Conservation (phyloP, 441 rosid species). For the Bocquillonia castaneifolia region DNA sequence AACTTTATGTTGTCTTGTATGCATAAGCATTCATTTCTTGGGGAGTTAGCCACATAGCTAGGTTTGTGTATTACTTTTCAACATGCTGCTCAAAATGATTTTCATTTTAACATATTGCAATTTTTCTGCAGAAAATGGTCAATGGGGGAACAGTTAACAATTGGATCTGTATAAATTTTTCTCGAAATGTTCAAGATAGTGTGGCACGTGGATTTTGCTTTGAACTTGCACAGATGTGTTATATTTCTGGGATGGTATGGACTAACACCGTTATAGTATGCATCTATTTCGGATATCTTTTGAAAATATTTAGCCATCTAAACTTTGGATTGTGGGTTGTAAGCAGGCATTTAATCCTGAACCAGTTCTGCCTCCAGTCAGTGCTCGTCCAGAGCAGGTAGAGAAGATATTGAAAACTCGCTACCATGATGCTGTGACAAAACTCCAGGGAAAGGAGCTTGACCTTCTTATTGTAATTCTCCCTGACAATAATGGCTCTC, state of each 20-base stretch:
- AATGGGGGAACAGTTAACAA: slow-evolving; percentile 82
- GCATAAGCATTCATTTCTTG: neutral
- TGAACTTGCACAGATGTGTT: slow-evolving; percentile 88
- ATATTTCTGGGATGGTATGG: slow-evolving; percentile 78
- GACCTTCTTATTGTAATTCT: slow-evolving; percentile 87
- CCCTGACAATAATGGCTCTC: slow-evolving; percentile 89
- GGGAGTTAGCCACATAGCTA: neutral
- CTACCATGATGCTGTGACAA: slow-evolving; percentile 78
- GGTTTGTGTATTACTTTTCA: neutral
- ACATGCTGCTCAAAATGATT: neutral
- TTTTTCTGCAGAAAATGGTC: slow-evolving; percentile 78
- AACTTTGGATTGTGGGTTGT: slow-evolving; percentile 19
- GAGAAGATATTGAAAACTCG: slow-evolving; percentile 74
- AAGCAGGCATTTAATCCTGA: slow-evolving; percentile 69
- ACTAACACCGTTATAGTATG: neutral
- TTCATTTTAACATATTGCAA: neutral
- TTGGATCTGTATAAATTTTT: slow-evolving; percentile 89
- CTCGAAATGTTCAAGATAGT: slow-evolving; percentile 65
- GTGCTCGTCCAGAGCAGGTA: slow-evolving; percentile 82
- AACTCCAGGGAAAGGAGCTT: slow-evolving; percentile 67
- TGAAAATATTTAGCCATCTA: slow-evolving; percentile 7
- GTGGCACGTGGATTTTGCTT: slow-evolving; percentile 67
- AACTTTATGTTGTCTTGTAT: too few species aligned
- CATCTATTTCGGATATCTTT: slow-evolving; percentile 3
- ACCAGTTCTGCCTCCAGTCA: slow-evolving; percentile 59